These are phyloP conservation scores for Hypseocharis bilobata DNA, from an alignment of 441 rosid species.

Conservation along the genomic window DNA sequence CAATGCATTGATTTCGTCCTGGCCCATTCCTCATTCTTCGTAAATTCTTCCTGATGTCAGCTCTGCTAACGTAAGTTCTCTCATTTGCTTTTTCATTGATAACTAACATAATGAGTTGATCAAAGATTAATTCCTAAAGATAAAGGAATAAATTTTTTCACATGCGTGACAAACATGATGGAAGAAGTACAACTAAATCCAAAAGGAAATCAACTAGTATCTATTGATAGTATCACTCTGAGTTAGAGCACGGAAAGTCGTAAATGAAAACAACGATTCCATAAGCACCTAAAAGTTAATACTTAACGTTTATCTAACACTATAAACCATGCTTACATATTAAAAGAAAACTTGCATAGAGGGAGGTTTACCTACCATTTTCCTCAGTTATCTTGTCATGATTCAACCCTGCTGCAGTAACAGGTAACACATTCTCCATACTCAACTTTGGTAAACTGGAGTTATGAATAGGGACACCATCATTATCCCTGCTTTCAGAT, in stretches of 20 bases:
- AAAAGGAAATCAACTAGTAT: too few species aligned
- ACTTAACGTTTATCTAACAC: too few species aligned
- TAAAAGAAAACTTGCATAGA: too few species aligned
- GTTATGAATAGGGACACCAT: constrained; percentile 23
- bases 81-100: constrained; percentile 44
- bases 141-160: constrained; percentile 7
- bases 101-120: constrained; percentile 37
- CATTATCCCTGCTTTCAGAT: constrained; percentile 22
- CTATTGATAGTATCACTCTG: too few species aligned
- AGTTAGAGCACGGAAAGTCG: too few species aligned
- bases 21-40: constrained; percentile 74
- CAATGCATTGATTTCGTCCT: constrained; percentile 70
- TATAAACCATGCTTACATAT: too few species aligned
- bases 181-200: neutral
- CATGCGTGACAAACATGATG: neutral
- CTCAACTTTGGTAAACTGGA: constrained; percentile 25
- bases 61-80: constrained; percentile 48
- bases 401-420: constrained; percentile 23
- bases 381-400: constrained; percentile 23
- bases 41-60: constrained; percentile 58
- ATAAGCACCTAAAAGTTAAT: too few species aligned
- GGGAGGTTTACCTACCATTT: constrained; percentile 33
- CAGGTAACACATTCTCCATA: constrained; percentile 23
- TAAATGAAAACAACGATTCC: too few species aligned
- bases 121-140: constrained; percentile 24